Evolutionary conservation across 768 basidiomycete species (phyloP), one percentile per base, ranked within the genome.

Genomic region (Strobilomyces confusus): DNA sequence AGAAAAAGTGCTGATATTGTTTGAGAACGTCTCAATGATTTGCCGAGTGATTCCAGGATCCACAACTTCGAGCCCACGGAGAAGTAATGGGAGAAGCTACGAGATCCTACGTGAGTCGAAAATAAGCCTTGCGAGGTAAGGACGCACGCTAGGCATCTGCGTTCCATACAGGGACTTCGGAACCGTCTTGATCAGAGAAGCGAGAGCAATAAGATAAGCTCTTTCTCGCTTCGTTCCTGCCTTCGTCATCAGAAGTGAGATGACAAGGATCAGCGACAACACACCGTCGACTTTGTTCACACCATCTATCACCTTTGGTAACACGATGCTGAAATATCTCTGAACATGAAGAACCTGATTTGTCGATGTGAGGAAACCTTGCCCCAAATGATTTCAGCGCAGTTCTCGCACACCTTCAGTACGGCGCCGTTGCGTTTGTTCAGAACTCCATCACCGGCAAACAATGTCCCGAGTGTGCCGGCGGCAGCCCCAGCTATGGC

Each of bases 41-140:
- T 87, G 85, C 15, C 80, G 77, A 22, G 92, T 84, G 55, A 95
- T 82, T 25, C 81, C 77, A 9, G 80, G 69, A 65, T 92, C 86
- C 4, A 85, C 81, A 5, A 97, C 72, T 38, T 89, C 84, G 17
- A 98, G 80, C 4, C 92, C 88, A 15, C 89, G 88, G 40, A 99
- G 73, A 5, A 99, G 76, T 14, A 98, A 77, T 1, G 97, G 94
- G 59, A 98, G 80, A 13, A 98, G 80, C 95, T 98, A 61, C 12
- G n/a, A 17, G 32, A 25, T 38, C 36, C 47, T 45, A 15, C 5
- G 14, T 51, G 20, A 9, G 30, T 25, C 22, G 17, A 33, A 26
- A 23, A 23, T n/a, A n/a, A 8, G 26, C 25, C 17, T 9, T 9
- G 46, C 29, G 40, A 7, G 19, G 8, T 5, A 23, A 47, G 17